These are phyloP conservation scores for Hemileccinum impolitum DNA, from an alignment of 768 basidiomycete species.

Conservation along the genomic window DNA sequence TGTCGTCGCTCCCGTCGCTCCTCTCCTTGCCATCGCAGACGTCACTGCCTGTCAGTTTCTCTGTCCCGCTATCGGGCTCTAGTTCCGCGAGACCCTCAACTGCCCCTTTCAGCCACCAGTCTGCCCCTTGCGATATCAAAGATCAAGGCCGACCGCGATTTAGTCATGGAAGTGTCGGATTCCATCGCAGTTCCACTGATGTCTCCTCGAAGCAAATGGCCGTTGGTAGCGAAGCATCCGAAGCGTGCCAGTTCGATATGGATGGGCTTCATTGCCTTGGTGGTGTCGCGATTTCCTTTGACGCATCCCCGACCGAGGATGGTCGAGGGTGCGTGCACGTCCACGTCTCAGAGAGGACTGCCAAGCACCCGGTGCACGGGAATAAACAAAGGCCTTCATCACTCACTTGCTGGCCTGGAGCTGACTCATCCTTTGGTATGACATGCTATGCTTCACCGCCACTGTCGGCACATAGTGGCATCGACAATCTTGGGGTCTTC, in stretches of 20 bases:
- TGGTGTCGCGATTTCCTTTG: constrained; percentile 71
- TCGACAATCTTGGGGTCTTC: constrained; percentile 50
- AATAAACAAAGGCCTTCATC: constrained; percentile 17
- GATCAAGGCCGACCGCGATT: constrained; percentile 56
- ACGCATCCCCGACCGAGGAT: constrained; percentile 57
- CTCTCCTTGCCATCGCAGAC: constrained; percentile 64
- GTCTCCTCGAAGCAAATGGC: constrained; percentile 28
- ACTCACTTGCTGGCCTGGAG: constrained; percentile 27
- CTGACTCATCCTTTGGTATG: constrained; percentile 15
- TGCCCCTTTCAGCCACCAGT: constrained; percentile 39
- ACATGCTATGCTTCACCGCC: constrained; percentile 31
- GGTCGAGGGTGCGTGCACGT: constrained; percentile 75
- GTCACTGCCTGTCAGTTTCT: constrained; percentile 52
- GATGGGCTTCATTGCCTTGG: constrained; percentile 45
- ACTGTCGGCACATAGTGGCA: constrained; percentile 36
- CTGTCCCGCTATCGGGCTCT: constrained; percentile 44
- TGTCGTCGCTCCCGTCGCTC: constrained; percentile 73
- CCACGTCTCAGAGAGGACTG: constrained; percentile 50
- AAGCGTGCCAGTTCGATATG: constrained; percentile 53
- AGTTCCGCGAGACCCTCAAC: constrained; percentile 39
- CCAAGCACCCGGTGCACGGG: constrained; percentile 8
- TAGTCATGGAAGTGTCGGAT: constrained; percentile 33
- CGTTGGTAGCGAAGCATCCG: constrained; percentile 32
- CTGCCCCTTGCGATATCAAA: constrained; percentile 43
- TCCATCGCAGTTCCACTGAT: constrained; percentile 48